Conservation (phyloP, 2,329 filamentous ascomycete genomes). For the Trichoderma simmonsii region DNA sequence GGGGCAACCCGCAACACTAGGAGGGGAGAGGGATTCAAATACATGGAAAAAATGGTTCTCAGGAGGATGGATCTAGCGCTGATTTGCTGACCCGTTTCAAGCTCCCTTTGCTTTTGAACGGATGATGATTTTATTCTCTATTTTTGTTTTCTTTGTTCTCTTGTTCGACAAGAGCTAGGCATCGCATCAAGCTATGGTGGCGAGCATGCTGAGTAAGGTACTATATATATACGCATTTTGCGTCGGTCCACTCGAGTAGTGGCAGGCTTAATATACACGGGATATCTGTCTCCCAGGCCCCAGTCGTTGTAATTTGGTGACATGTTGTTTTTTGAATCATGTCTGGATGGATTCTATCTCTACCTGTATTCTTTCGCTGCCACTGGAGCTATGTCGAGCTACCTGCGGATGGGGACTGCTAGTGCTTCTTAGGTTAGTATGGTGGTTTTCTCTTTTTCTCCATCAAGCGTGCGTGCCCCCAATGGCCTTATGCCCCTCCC, state of each 20-base stretch:
- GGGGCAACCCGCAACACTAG: slow-evolving; percentile 4
- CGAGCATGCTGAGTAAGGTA: slow-evolving; percentile 2
- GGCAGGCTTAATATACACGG: background rate
- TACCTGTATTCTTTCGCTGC: background rate
- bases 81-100: slow-evolving; percentile 12
- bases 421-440: background rate
- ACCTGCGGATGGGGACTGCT: background rate
- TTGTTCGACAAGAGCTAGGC: background rate
- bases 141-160: background rate
- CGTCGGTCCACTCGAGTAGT: background rate
- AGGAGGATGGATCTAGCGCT: slow-evolving; percentile 19
- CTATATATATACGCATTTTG: background rate
- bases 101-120: background rate
- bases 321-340: background rate
- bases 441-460: background rate
- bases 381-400: background rate
- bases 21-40: background rate
- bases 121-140: background rate
- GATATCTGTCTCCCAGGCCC: background rate
- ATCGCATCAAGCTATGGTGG: background rate
- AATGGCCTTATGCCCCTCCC: background rate
- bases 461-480: background rate
- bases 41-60: background rate
- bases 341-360: background rate
- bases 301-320: background rate